Evolutionary conservation across 2,329 filamentous ascomycete species (phyloP).

Genomic region (Septoria petroselini): DNA sequence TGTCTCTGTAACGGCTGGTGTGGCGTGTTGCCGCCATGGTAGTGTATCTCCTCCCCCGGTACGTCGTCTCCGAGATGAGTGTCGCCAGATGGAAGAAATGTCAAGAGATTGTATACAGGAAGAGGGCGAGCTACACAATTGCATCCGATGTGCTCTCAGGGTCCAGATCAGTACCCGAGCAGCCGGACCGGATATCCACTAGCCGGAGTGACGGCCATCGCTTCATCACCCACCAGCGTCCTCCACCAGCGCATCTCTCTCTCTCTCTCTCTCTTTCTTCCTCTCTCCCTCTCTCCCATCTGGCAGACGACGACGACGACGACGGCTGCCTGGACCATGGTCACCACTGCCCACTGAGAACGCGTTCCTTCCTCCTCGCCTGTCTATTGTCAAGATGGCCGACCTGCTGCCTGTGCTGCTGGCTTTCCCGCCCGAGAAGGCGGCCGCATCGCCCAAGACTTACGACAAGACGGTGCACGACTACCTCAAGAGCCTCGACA

Average conservation of each 20-base stretch:
- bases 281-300: neutral
- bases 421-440: constrained; percentile 37
- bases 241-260: too few species aligned
- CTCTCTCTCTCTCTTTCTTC: neutral
- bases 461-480: constrained; percentile 41
- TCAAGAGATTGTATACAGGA: neutral
- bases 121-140: too few species aligned
- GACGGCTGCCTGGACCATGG: constrained; percentile 12
- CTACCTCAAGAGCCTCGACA: constrained; percentile 39
- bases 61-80: neutral
- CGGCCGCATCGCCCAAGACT: constrained; percentile 35
- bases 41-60: too few species aligned
- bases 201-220: too few species aligned
- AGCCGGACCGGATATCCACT: too few species aligned
- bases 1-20: constrained; percentile 27
- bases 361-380: neutral
- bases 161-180: too few species aligned
- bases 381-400: constrained; percentile 29
- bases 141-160: too few species aligned
- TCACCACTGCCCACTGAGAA: constrained; percentile 1
- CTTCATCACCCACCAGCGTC: too few species aligned
- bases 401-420: constrained; percentile 28
- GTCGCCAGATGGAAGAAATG: neutral
- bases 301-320: neutral
- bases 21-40: constrained; percentile 23